Percentiles rank a stretch among this genome's conserved stretches.
Conservation (phyloP, 352 stramenopile genomes). For the Globisporangium cylindrosporum region DNA sequence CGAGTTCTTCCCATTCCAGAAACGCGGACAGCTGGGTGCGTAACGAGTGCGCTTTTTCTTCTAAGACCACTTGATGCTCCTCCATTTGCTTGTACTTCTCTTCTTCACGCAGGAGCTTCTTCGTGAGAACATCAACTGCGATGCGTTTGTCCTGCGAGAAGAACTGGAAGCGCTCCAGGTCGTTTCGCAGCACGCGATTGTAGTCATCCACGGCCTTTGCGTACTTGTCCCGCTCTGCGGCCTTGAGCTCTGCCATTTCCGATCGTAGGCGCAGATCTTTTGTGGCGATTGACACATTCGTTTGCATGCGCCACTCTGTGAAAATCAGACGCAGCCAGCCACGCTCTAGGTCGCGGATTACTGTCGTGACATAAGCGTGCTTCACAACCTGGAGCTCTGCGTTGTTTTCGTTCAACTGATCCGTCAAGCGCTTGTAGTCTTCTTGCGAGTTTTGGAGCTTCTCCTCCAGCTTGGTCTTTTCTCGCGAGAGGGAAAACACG, state of each 20-base stretch:
- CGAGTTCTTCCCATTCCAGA: conserved; percentile 50
- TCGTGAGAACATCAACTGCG: conserved; percentile 69
- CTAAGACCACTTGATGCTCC: conserved; percentile 48
- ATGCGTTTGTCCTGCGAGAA: conserved; percentile 78
- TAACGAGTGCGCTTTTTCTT: conserved; percentile 42
- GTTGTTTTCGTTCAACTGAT: conserved; percentile 41
- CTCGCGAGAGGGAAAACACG: conserved; percentile 60
- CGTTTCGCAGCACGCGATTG: conserved; percentile 62
- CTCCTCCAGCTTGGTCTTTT: conserved; percentile 61
- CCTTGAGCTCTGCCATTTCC: conserved; percentile 51
- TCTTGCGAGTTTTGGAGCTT: conserved; percentile 36
- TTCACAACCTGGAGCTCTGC: conserved; percentile 71
- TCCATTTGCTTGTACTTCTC: conserved; percentile 58
- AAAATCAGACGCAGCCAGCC: conserved; percentile 44
- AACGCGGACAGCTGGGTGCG: conserved; percentile 47
- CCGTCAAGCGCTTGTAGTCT: conserved; percentile 30
- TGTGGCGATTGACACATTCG: conserved; percentile 28
- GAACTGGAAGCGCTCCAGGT: conserved; percentile 77
- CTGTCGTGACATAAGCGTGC: conserved; percentile 51
- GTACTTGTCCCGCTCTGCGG: conserved; percentile 59
- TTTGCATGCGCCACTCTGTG: conserved; percentile 39
- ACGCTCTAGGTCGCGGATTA: conserved; percentile 49
- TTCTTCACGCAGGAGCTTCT: conserved; percentile 73
- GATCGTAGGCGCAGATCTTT: conserved; percentile 52
- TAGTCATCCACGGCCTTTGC: conserved; percentile 68